Percentiles rank a stretch among this genome's conserved stretches.
phyloP scores from a whole-genome alignment of 257 asterid species.

The Eucommia ulmoides region DNA sequence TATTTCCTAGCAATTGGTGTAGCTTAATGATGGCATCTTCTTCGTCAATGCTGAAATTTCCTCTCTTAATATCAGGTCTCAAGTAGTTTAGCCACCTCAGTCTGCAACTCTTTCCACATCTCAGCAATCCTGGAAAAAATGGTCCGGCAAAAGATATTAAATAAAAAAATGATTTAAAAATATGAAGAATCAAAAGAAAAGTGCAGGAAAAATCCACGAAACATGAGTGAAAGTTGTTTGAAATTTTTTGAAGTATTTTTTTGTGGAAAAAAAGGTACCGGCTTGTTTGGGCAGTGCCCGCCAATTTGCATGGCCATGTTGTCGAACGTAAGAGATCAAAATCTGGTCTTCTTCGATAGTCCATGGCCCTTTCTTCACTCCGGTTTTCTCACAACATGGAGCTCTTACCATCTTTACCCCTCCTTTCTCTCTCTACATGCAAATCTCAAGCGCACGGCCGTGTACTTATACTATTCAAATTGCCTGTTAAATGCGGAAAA shows the following conservation, averaged over 20 bases:
- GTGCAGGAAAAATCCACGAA: background rate
- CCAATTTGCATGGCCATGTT: conserved; percentile 70
- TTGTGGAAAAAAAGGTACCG: conserved; percentile 29
- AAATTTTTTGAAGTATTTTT: no score
- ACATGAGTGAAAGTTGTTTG: background rate
- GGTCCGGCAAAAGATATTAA: no score
- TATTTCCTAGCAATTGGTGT: conserved; percentile 57
- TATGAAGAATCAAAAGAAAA: background rate
- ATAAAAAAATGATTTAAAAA: background rate
- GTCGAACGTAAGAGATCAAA: conserved; percentile 33
- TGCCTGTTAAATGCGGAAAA: no score
- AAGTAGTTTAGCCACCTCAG: conserved; percentile 50
- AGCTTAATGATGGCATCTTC: conserved; percentile 46
- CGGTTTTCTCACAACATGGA: conserved; percentile 78
- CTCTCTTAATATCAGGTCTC: conserved; percentile 53
- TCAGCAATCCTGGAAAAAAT: conserved; percentile 34
- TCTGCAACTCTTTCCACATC: conserved; percentile 70
- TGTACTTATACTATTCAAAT: no score
- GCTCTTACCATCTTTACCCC: conserved; percentile 86
- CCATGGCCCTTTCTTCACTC: conserved; percentile 87
- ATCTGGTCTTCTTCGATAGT: conserved; percentile 51
- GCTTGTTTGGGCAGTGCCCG: conserved; percentile 75
- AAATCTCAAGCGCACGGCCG: no score
- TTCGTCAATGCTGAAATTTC: conserved; percentile 45
- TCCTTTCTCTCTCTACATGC: no score